Evolutionary conservation across 441 rosid species (phyloP).

Genomic region (Populus hybrid): DNA sequence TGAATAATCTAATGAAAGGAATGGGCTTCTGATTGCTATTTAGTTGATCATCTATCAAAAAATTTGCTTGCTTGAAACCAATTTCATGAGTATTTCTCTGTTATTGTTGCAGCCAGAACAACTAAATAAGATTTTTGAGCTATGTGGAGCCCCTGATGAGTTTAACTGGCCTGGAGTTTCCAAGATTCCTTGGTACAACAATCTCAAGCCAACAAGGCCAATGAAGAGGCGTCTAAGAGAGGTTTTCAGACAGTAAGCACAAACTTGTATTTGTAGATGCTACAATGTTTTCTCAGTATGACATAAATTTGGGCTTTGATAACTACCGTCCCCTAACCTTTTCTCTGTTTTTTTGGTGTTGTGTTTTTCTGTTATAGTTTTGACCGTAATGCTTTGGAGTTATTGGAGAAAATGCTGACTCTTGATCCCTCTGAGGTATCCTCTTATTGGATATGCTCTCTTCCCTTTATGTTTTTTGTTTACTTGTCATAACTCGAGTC

Average conservation of each 20-base stretch:
- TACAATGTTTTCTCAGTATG: background rate
- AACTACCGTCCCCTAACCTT: background rate
- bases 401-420: slow-evolving; percentile 84
- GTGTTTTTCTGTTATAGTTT: slow-evolving; percentile 41
- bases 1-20: background rate
- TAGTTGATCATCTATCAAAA: background rate
- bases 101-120: slow-evolving; percentile 67
- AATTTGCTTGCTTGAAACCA: background rate
- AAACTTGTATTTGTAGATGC: slow-evolving; percentile 1
- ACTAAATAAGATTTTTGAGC: slow-evolving; percentile 85
- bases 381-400: slow-evolving; percentile 92
- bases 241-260: slow-evolving; percentile 79
- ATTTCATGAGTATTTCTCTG: slow-evolving; percentile 4
- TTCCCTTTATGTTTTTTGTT: background rate
- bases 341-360: background rate
- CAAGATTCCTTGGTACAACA: slow-evolving; percentile 87
- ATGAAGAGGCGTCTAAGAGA: slow-evolving; percentile 88
- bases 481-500: background rate
- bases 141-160: slow-evolving; percentile 95
- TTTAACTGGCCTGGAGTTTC: slow-evolving; percentile 93
- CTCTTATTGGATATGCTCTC: background rate
- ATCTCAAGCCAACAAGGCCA: slow-evolving; percentile 77
- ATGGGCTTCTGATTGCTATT: background rate
- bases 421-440: slow-evolving; percentile 95
- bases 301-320: background rate